These are phyloP conservation scores for Fusarium sp. DNA, from an alignment of 2,329 filamentous ascomycete species.

Conservation along the genomic window DNA sequence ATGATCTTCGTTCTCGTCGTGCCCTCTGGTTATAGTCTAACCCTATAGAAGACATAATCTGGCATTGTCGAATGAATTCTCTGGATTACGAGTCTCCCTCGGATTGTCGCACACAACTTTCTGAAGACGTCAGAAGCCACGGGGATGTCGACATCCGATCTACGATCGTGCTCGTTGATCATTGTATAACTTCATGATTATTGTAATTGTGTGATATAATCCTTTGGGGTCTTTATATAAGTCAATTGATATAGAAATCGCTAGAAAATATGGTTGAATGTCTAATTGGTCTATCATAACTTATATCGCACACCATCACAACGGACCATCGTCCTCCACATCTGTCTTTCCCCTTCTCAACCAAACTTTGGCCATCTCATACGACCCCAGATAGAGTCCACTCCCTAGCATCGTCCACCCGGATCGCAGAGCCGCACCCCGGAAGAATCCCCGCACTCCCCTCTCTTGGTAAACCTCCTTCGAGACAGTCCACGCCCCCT, in stretches of 20 bases:
- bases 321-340: slow-evolving; percentile 49
- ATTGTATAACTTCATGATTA: not conserved
- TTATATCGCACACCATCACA: slow-evolving; percentile 23
- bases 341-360: slow-evolving; percentile 57
- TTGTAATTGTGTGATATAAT: not conserved
- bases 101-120: slow-evolving; percentile 10
- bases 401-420: slow-evolving; percentile 86
- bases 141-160: slow-evolving; percentile 41
- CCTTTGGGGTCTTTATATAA: not conserved
- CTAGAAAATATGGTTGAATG: not conserved
- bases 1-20: not conserved
- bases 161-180: slow-evolving; percentile 17
- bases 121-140: slow-evolving; percentile 41
- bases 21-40: not conserved
- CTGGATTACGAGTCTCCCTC: not conserved
- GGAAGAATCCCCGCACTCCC: slow-evolving; percentile 79
- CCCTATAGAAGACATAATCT: not conserved
- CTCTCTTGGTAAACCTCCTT: slow-evolving; percentile 71
- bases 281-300: slow-evolving; percentile 6
- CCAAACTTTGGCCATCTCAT: slow-evolving; percentile 81
- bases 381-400: slow-evolving; percentile 86
- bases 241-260: not conserved
- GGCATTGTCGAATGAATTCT: not conserved
- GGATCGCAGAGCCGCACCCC: slow-evolving; percentile 77
- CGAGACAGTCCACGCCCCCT: slow-evolving; percentile 67